A percentile compares a stretch with the other conserved stretches of the same genome.
These are phyloP conservation scores for Lentinula lateritia DNA, from an alignment of 768 basidiomycete genomes.

Conservation along the genomic window DNA sequence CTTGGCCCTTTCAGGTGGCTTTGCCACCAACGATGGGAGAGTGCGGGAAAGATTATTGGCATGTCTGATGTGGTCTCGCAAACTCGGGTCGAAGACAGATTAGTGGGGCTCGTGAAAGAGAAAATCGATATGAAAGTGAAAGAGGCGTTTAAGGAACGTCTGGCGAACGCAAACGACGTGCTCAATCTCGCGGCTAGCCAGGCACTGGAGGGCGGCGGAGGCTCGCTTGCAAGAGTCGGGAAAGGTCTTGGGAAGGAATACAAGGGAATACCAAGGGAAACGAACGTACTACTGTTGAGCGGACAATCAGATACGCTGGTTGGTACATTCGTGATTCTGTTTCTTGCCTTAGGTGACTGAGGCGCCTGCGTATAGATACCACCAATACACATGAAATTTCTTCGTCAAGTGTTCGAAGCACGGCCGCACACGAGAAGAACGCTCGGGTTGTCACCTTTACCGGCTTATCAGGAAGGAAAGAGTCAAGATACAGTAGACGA, in stretches of 20 bases:
- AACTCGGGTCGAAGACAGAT: conserved; percentile 60
- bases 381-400: conserved; percentile 3
- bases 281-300: conserved; percentile 2
- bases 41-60: conserved; percentile 54
- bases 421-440: conserved; percentile 3
- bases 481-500: neutral
- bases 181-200: neutral
- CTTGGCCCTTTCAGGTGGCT: conserved; percentile 72
- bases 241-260: conserved; percentile 4
- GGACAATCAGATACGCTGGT: conserved; percentile 1
- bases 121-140: conserved; percentile 33
- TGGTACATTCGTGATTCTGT: neutral
- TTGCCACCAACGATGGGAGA: conserved; percentile 88
- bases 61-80: conserved; percentile 70
- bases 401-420: neutral
- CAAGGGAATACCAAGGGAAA: conserved; percentile 6
- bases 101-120: conserved; percentile 60
- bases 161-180: neutral
- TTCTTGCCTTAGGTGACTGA: neutral
- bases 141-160: conserved; percentile 21
- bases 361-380: neutral
- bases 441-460: neutral
- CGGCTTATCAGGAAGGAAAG: neutral
- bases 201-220: neutral
- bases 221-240: neutral